A percentile compares a stretch with the other conserved stretches of the same genome.
phyloP scores from a whole-genome alignment of 306 rosid species.

The Ziziphus jujuba region DNA sequence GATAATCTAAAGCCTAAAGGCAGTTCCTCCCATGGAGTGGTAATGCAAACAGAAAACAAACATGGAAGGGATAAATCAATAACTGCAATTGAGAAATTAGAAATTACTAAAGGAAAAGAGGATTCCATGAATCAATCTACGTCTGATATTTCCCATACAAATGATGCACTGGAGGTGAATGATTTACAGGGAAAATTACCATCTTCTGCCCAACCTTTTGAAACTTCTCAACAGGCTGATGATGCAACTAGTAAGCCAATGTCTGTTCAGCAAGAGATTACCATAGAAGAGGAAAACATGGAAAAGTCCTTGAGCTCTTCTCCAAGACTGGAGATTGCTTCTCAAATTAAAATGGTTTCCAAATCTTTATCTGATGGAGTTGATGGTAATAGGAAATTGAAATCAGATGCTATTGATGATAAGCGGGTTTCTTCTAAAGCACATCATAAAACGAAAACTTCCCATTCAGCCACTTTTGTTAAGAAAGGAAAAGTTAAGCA shows the following conservation, averaged over 20 bases:
- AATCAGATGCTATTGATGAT: slow-evolving; percentile 49
- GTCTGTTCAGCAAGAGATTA: slow-evolving; percentile 38
- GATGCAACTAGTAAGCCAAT: slow-evolving; percentile 44
- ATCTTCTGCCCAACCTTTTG: slow-evolving; percentile 42
- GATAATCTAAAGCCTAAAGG: slow-evolving; percentile 17
- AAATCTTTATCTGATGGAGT: slow-evolving; percentile 35
- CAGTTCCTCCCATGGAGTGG: slow-evolving; percentile 28
- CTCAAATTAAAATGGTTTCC: slow-evolving; percentile 31
- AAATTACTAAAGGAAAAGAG: slow-evolving; percentile 37
- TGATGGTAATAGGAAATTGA: slow-evolving; percentile 45
- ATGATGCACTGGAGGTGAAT: slow-evolving; percentile 44
- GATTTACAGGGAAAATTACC: slow-evolving; percentile 39
- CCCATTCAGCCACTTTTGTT: slow-evolving; percentile 38
- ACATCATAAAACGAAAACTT: slow-evolving; percentile 49
- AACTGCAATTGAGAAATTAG: slow-evolving; percentile 30
- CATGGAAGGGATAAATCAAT: slow-evolving; percentile 35
- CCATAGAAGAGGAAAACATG: slow-evolving; percentile 32
- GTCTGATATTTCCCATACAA: slow-evolving; percentile 43
- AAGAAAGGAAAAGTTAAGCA: slow-evolving; percentile 63
- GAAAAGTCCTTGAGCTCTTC: slow-evolving; percentile 43
- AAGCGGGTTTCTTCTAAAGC: slow-evolving; percentile 41
- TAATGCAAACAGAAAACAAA: slow-evolving; percentile 33
- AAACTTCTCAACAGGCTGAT: slow-evolving; percentile 50
- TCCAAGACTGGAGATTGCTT: slow-evolving; percentile 29
- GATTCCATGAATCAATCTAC: slow-evolving; percentile 40